Evolutionary conservation across 2,329 filamentous ascomycete genomes (phyloP).

Genomic region (Fusarium kyushuense): DNA sequence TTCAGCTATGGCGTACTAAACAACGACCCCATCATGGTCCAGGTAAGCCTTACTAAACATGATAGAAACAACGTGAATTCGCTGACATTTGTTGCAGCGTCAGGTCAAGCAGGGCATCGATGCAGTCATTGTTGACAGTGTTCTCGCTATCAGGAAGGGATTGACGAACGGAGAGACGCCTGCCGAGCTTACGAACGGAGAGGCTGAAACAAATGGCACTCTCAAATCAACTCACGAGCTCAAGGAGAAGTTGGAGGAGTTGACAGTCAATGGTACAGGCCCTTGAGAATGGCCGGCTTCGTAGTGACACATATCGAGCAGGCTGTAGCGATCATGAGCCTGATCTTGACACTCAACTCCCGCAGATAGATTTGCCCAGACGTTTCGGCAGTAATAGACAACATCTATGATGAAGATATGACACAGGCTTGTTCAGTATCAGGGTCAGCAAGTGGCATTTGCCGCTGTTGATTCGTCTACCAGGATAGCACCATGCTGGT

Average conservation of each 20-base stretch:
- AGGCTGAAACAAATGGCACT: conserved; percentile 28
- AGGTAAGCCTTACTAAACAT: conserved; percentile 67
- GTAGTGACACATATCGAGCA: conserved; percentile 9
- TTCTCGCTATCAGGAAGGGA: conserved; percentile 91
- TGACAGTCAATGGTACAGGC: conserved; percentile 39
- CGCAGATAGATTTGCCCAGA: conserved; percentile 19
- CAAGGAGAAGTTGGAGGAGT: conserved; percentile 40
- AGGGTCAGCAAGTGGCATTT: not conserved
- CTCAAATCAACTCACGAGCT: conserved; percentile 32
- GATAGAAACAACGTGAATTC: not conserved
- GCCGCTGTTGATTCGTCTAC: not conserved
- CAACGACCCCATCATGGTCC: conserved; percentile 86
- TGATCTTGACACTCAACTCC: not conserved
- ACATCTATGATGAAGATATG: conserved; percentile 7
- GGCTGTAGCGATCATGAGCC: conserved; percentile 14
- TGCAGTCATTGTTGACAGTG: conserved; percentile 96
- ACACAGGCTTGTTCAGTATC: not conserved
- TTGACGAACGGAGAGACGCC: conserved; percentile 66
- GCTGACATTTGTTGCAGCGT: conserved; percentile 62
- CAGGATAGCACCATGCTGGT: not conserved
- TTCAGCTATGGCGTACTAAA: conserved; percentile 94
- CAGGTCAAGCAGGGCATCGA: conserved; percentile 98
- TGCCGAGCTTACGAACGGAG: conserved; percentile 25
- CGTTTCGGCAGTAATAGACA: conserved; percentile 8
- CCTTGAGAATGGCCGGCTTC: conserved; percentile 25